phyloP scores from a whole-genome alignment of 805 yeast genomes.

The Scheffersomyces lignosus region DNA sequence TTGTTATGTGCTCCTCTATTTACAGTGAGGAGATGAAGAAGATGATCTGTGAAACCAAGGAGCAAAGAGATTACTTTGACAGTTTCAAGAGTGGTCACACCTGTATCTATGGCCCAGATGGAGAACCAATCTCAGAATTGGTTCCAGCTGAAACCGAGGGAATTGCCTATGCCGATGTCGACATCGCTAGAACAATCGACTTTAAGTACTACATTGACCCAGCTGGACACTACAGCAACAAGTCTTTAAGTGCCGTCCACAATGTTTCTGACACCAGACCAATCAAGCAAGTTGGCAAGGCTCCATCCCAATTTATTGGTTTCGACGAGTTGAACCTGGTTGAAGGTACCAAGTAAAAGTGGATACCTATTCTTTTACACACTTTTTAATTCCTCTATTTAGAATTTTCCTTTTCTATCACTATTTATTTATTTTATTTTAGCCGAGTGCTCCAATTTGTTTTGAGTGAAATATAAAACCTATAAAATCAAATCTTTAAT shows the following conservation, averaged over 20 bases:
- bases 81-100: neutral
- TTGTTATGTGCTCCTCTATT: neutral
- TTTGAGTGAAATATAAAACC: too few relatives aligned
- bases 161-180: neutral
- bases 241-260: neutral
- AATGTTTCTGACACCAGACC: neutral
- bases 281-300: neutral
- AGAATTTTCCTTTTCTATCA: too few relatives aligned
- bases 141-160: neutral
- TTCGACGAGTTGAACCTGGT: neutral
- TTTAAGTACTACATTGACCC: neutral
- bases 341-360: too few relatives aligned
- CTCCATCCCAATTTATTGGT: neutral
- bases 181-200: neutral
- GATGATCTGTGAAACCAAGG: neutral
- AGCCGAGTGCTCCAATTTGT: too few relatives aligned
- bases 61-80: slow-evolving; percentile 1
- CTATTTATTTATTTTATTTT: too few relatives aligned
- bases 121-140: neutral
- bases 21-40: neutral
- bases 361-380: too few relatives aligned
- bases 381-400: too few relatives aligned
- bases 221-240: neutral
- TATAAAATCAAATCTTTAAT: too few relatives aligned
- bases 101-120: neutral